Evolutionary conservation across 371 early-diverging fungal species (phyloP).

Genomic region (Lichtheimia ramosa): DNA sequence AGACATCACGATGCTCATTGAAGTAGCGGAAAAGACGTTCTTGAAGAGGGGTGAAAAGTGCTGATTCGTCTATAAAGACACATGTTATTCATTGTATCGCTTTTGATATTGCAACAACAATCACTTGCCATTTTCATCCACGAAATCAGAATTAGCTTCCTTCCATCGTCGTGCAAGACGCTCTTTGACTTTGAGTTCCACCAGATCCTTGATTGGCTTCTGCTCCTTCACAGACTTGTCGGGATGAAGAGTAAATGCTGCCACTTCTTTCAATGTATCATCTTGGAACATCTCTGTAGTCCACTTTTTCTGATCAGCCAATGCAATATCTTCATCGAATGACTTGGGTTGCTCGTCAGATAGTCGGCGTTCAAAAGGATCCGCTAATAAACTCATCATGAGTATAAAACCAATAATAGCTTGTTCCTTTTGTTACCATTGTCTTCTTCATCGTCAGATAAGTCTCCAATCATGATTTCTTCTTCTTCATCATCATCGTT

Average conservation of each 20-base stretch:
- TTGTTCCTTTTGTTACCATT: conserved; percentile 17
- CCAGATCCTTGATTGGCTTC: conserved; percentile 27
- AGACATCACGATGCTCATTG: conserved; percentile 75
- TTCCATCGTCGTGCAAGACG: conserved; percentile 38
- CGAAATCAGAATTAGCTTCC: conserved; percentile 26
- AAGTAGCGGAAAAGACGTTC: conserved; percentile 63
- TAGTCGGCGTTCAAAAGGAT: conserved; percentile 35
- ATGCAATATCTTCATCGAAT: conserved; percentile 48
- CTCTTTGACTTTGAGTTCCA: conserved; percentile 26
- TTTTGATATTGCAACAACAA: background rate
- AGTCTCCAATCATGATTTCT: conserved; percentile 23
- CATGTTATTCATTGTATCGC: background rate
- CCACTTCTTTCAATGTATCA: conserved; percentile 44
- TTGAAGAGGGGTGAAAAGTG: conserved; percentile 57
- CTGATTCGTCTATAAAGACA: conserved; percentile 11
- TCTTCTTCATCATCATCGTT: conserved; percentile 28
- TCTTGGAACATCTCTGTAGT: conserved; percentile 39
- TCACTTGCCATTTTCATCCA: conserved; percentile 1
- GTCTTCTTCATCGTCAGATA: conserved; percentile 43
- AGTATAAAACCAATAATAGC: background rate
- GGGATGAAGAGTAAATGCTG: conserved; percentile 27
- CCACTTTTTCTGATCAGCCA: conserved; percentile 54
- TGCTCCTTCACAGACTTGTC: conserved; percentile 28
- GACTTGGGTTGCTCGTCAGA: conserved; percentile 44
- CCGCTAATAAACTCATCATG: conserved; percentile 16